Percentiles rank a stretch among this genome's conserved stretches.
Evolutionary conservation across 495 filamentous ascomycete species (phyloP).

Genomic region (Diplogelasinospora grovesii): DNA sequence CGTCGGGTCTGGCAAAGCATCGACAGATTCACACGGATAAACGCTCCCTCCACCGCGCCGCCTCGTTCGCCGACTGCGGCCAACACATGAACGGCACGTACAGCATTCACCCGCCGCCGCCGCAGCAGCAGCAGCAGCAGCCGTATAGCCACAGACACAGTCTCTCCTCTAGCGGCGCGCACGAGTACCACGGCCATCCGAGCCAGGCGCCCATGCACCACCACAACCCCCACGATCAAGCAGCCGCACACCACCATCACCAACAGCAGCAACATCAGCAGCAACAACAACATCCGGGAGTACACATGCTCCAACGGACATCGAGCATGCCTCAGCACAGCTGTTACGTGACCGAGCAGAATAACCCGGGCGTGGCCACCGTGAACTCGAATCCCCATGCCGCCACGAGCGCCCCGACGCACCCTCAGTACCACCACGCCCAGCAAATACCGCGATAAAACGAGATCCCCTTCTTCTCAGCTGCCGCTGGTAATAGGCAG

Average conservation of each 20-base stretch:
- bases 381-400: constrained; percentile 40
- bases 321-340: constrained; percentile 33
- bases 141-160: constrained; percentile 37
- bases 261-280: constrained; percentile 15
- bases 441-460: constrained; percentile 38
- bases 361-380: constrained; percentile 45
- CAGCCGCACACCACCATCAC: constrained; percentile 3
- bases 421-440: constrained; percentile 33
- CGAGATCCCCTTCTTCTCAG: constrained; percentile 33
- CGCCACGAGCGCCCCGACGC: constrained; percentile 10
- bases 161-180: constrained; percentile 27
- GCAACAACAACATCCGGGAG: constrained; percentile 21
- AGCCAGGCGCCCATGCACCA: too few relatives aligned
- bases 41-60: constrained; percentile 48
- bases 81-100: constrained; percentile 32
- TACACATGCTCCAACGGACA: constrained; percentile 31
- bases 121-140: too few relatives aligned
- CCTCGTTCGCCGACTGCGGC: constrained; percentile 37
- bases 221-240: constrained; percentile 16
- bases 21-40: constrained; percentile 80
- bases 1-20: constrained; percentile 78
- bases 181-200: constrained; percentile 29
- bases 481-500: constrained; percentile 26
- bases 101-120: too few relatives aligned
- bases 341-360: constrained; percentile 43